Conservation (phyloP, 1,284 basidiomycete genomes). For the Caloboletus firmus region DNA sequence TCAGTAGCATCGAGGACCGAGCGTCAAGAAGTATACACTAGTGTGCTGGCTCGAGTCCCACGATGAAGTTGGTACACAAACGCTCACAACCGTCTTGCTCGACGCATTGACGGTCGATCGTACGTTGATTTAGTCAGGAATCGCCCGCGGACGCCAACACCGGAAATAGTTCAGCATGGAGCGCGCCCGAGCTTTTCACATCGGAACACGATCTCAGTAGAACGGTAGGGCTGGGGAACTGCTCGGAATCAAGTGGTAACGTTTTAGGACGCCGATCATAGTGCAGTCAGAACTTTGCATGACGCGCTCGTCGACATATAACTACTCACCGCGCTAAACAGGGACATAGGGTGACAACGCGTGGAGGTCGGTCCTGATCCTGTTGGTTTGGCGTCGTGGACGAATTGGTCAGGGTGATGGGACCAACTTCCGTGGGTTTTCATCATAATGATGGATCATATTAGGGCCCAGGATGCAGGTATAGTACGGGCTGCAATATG, state of each 20-base stretch:
- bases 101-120: neutral
- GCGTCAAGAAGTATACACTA: neutral
- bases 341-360: neutral
- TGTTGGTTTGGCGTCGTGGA: slow-evolving; percentile 1
- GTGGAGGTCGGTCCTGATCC: slow-evolving; percentile 9
- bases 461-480: neutral
- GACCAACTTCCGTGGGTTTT: neutral
- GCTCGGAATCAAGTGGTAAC: neutral
- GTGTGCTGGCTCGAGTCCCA: neutral
- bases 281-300: neutral
- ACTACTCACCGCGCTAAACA: neutral
- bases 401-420: neutral
- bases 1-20: neutral
- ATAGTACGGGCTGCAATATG: neutral
- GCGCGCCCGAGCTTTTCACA: neutral
- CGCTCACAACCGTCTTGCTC: neutral
- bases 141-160: neutral
- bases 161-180: neutral
- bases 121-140: neutral
- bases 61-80: neutral
- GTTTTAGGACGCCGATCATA: neutral
- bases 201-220: neutral
- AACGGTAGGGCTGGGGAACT: neutral
- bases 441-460: slow-evolving; percentile 3
- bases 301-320: neutral